Evolutionary conservation across 2,329 filamentous ascomycete genomes (phyloP).

Genomic region (Sporothrix humicola): DNA sequence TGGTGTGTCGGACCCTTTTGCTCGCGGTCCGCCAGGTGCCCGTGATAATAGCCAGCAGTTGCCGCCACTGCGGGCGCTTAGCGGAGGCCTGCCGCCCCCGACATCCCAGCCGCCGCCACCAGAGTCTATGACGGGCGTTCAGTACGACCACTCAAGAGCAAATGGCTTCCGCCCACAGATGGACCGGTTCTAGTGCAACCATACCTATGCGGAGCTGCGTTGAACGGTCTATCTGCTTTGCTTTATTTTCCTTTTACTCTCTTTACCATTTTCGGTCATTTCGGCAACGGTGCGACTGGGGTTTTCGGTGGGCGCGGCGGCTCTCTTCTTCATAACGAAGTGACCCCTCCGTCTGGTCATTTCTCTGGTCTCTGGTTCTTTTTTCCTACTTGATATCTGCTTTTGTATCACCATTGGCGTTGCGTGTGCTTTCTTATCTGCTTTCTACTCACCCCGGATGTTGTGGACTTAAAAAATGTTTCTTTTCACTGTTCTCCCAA

Average conservation of each 20-base stretch:
- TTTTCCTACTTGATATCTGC: conserved; percentile 3
- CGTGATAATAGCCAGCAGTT: conserved; percentile 53
- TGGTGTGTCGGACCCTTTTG: conserved; percentile 40
- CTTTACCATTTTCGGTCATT: background rate
- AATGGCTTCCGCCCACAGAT: conserved; percentile 52
- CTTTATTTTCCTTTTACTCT: background rate
- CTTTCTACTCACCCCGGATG: background rate
- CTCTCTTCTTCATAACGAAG: background rate
- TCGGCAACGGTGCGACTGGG: background rate
- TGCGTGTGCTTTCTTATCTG: background rate
- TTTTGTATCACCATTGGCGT: conserved; percentile 28
- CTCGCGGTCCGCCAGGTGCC: conserved; percentile 40
- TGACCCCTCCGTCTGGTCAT: background rate
- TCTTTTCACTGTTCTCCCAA: background rate
- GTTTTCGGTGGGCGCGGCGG: conserved; percentile 4
- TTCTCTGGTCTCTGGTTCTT: too few species aligned
- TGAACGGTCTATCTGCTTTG: background rate
- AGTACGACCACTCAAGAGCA: conserved; percentile 60
- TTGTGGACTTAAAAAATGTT: background rate
- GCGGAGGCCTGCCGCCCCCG: conserved; percentile 47
- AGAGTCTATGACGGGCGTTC: conserved; percentile 70
- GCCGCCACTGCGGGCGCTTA: conserved; percentile 62
- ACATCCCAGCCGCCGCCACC: conserved; percentile 43
- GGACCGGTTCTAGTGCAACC: conserved; percentile 30
- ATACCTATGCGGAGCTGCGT: background rate